These are phyloP conservation scores for Jaenimonas drosophilae DNA, from an alignment of 208 protist genomes.

Conservation along the genomic window DNA sequence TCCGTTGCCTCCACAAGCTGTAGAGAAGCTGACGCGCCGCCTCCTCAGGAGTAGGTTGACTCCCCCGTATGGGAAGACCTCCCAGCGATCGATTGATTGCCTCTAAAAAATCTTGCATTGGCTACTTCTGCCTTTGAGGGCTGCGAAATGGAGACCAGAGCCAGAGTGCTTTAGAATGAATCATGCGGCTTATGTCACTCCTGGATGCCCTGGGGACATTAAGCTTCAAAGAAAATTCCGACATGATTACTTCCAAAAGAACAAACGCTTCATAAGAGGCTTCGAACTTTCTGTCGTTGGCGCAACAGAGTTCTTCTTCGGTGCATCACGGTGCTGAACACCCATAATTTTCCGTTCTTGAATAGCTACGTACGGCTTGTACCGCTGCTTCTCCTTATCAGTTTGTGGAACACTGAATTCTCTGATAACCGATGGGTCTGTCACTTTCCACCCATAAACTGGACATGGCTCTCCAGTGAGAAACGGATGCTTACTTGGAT, in stretches of 20 bases:
- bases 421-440: slow-evolving; percentile 66
- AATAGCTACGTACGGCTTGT: slow-evolving; percentile 84
- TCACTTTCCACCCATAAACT: slow-evolving; percentile 85
- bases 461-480: slow-evolving; percentile 84
- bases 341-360: slow-evolving; percentile 81
- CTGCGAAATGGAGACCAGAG: no score
- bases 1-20: slow-evolving; percentile 17
- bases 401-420: slow-evolving; percentile 70
- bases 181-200: no score
- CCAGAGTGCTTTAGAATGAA: no score
- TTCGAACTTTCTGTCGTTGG: slow-evolving; percentile 24
- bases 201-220: no score
- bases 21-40: slow-evolving; percentile 40
- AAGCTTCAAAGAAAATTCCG: no score
- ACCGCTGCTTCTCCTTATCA: slow-evolving; percentile 59
- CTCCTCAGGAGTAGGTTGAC: slow-evolving; percentile 21
- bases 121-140: no score
- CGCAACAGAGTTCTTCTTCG: background rate
- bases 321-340: background rate
- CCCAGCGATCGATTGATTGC: slow-evolving; percentile 39
- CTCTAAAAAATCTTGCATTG: slow-evolving; percentile 57
- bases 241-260: slow-evolving; percentile 75
- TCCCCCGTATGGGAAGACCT: slow-evolving; percentile 7
- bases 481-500: slow-evolving; percentile 82
- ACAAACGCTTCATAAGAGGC: slow-evolving; percentile 78